Evolutionary conservation across 2,329 filamentous ascomycete species (phyloP).

Genomic region (Fusarium sambucinum): DNA sequence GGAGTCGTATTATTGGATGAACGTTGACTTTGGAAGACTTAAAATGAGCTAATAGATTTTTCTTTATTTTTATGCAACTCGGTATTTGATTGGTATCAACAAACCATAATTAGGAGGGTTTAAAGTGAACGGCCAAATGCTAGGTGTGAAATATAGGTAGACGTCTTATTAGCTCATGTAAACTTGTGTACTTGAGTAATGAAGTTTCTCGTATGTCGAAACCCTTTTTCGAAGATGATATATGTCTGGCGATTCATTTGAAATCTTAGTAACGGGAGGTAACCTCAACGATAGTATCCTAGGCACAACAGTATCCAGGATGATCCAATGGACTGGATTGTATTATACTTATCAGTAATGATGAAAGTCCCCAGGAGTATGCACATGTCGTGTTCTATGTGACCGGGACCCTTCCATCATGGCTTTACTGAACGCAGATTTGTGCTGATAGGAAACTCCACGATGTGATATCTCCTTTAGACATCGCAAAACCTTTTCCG

Average conservation of each 20-base stretch:
- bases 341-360: too few relatives aligned
- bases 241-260: too few relatives aligned
- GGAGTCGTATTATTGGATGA: conserved; percentile 24
- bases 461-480: not conserved
- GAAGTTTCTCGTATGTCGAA: not conserved
- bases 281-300: too few relatives aligned
- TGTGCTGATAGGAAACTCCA: not conserved
- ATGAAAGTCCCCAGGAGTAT: not conserved
- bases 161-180: not conserved
- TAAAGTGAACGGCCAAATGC: not conserved
- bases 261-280: too few relatives aligned
- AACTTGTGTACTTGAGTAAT: not conserved
- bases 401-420: not conserved
- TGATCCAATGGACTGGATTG: too few relatives aligned
- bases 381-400: not conserved
- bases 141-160: not conserved
- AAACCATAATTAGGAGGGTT: too few relatives aligned
- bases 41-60: conserved; percentile 48
- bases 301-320: too few relatives aligned
- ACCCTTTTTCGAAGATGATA: not conserved
- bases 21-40: conserved; percentile 32
- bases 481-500: not conserved
- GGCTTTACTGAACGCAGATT: not conserved
- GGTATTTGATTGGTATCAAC: not conserved
- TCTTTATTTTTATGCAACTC: conserved; percentile 26